Evolutionary conservation across 768 basidiomycete genomes (phyloP), one percentile per base, ranked within the genome.

Genomic region (Tephrocybe rancida): DNA sequence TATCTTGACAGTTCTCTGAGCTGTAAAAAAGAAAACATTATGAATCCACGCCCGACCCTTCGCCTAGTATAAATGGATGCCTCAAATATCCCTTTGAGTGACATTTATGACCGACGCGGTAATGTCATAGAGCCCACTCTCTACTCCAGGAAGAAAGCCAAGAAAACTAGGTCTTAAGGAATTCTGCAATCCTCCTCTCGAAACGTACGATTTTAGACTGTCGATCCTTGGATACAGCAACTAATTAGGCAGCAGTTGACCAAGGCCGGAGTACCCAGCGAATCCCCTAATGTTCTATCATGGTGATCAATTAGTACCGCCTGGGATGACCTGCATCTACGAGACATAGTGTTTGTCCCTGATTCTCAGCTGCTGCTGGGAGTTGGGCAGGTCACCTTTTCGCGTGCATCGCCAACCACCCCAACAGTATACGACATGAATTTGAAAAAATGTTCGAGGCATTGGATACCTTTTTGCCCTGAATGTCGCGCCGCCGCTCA

Each of bases 101-200:
- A 99, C 59, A 89, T 99, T 48, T 97, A 92, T 67, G 97, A 99
- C 66, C 83, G 88, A 18, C 88, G 91, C 67, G 95, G 93, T 66
- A 80, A 87, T 54, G 79, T 83, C 52, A 76, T 70, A 70, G 92
- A 97, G 52, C 92, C 95, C 0, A 84, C 93, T 37, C 75, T 98
- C 32, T 83, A 86, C 41, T 86, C 88, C 14, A 91, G 88, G 18
- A 93, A 98, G 67, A 92, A 95, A 63, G 79, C 90, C 57, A 87
- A 85, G 61, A 80, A 81, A n/a, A n/a, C n/a, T n/a, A n/a, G 44
- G 82, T 88, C 8, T 64, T 91, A 74, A 78, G 4, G 86, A 88
- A 71, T 83, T 74, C 73, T 74, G 72, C 81, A 73, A 66, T 68
- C 66, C 58, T n/a, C n/a, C 32, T 47, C 14, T 4, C 16, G 7